A percentile compares a stretch with the other conserved stretches of the same genome.
These are phyloP conservation scores for Ilyonectria robusta DNA, from an alignment of 2,329 filamentous ascomycete genomes.

Conservation along the genomic window DNA sequence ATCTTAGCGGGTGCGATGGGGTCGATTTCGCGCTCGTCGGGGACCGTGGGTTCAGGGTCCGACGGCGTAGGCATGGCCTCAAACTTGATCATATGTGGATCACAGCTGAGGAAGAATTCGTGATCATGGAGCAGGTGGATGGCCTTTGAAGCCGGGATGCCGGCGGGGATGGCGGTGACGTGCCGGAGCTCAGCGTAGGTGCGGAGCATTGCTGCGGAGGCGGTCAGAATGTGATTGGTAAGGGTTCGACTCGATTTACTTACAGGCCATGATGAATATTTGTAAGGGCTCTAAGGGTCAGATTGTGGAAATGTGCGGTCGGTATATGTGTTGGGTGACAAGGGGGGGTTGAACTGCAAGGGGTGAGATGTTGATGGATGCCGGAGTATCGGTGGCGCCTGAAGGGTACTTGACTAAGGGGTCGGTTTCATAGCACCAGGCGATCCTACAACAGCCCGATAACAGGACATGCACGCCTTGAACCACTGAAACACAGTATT, in stretches of 20 bases:
- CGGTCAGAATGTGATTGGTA: background rate
- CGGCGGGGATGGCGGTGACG: conserved; percentile 58
- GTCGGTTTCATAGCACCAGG: conserved; percentile 4
- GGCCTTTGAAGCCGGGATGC: conserved; percentile 52
- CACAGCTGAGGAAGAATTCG: conserved; percentile 65
- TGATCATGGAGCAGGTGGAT: conserved; percentile 66
- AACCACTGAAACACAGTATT: background rate
- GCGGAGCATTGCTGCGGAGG: conserved; percentile 57
- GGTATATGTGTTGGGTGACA: conserved; percentile 2
- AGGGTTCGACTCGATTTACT: background rate
- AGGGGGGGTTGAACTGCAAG: conserved; percentile 4
- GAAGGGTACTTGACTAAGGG: conserved; percentile 8
- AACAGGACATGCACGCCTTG: background rate
- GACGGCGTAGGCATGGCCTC: conserved; percentile 52
- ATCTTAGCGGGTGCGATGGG: conserved; percentile 51
- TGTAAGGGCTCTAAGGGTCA: background rate
- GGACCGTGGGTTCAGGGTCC: conserved; percentile 48
- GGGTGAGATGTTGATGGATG: conserved; percentile 5
- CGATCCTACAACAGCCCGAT: background rate
- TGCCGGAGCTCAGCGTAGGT: conserved; percentile 60
- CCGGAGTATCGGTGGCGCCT: conserved; percentile 16
- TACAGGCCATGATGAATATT: conserved; percentile 16
- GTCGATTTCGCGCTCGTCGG: conserved; percentile 45
- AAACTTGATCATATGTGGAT: conserved; percentile 65
- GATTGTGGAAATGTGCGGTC: background rate